Conservation (phyloP, 352 stramenopile species). For the Globisporangium cylindrosporum region DNA sequence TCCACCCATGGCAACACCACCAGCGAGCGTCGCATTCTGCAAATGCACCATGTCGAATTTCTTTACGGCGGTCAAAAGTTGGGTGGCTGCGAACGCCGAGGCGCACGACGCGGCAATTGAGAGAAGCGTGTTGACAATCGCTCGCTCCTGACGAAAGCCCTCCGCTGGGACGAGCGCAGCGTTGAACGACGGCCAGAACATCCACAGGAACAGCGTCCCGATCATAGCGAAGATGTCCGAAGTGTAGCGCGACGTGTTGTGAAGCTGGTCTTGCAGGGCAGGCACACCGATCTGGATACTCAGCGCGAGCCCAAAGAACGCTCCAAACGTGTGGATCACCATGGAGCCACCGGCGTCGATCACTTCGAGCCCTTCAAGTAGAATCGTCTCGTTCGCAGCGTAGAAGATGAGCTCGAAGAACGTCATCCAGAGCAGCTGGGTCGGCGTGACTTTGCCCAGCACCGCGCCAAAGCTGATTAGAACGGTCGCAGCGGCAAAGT, state of each 20-base stretch:
- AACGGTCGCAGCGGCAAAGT: conserved; percentile 75
- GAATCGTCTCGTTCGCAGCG: conserved; percentile 75
- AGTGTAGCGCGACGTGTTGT: conserved; percentile 67
- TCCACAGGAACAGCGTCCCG: conserved; percentile 84
- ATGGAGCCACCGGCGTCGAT: conserved; percentile 80
- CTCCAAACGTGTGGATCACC: conserved; percentile 85
- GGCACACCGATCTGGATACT: conserved; percentile 56
- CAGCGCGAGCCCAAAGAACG: conserved; percentile 78
- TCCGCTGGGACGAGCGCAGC: conserved; percentile 51
- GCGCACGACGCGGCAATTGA: conserved; percentile 61
- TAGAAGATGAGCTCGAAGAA: conserved; percentile 79
- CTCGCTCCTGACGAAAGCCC: conserved; percentile 65
- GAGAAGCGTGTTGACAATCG: conserved; percentile 76
- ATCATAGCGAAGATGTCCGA: conserved; percentile 82
- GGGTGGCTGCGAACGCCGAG: conserved; percentile 50
- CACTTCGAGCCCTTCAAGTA: conserved; percentile 49
- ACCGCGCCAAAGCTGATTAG: conserved; percentile 82
- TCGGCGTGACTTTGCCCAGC: conserved; percentile 71
- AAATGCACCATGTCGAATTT: conserved; percentile 86
- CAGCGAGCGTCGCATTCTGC: conserved; percentile 81
- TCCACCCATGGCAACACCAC: conserved; percentile 77
- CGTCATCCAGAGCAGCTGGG: conserved; percentile 74
- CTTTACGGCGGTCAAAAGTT: conserved; percentile 41
- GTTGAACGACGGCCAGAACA: conserved; percentile 89
- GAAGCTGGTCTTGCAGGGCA: conserved; percentile 27